Evolutionary conservation across 2,329 filamentous ascomycete genomes (phyloP), one percentile per base, ranked within the genome.

Genomic region (Graphiopsis chlorocephala): DNA sequence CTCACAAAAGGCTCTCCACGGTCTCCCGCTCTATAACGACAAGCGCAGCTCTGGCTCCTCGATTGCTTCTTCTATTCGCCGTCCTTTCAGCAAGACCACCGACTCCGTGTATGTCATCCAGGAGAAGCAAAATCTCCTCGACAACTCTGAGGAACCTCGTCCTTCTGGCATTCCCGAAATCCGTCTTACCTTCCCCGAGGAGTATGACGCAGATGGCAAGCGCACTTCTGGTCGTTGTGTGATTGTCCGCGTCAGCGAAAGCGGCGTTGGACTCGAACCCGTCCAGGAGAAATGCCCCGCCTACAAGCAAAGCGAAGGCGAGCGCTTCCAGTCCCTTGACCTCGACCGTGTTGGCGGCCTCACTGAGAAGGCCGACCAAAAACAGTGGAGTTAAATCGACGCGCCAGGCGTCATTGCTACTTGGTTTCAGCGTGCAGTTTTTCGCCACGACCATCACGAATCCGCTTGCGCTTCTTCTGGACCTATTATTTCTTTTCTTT

Each of bases 161-260:
- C 83, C 90, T 72, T 91, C 87, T 78, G 90, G 90, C 70, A 85
- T 98, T 29, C 95, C 95, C 23, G 91, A 98, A 81, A 99, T 99
- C 74, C 92, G 93, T 79, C 97, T 99, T 78, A 98, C 95, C 38
- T 98, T 99, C 83, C 95, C 95, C 17, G 92, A 96, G 72, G 95
- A 98, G 82, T 89, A 96, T 71, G 93, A 97, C 75, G 91, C 92
- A 58, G 74, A 81, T 63, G 94, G 94, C 71, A 92, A 88, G 78
- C 85, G 85, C 72, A 90, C 90, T 81, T 92, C 90, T 70, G 94
- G 94, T 35, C 88, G 93, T 33, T 93, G 98, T 60, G 90, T 99
- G 25, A 88, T 98, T 38, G 94, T 99, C 64, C 87, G 92, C 61
- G 92, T 98, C 60, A 93, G 93, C 68, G 95, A 98, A 70, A 90